A percentile compares a stretch with the other conserved stretches of the same genome.
These are phyloP conservation scores for Paramecium primaurelia DNA, from an alignment of 73 alveolate genomes.

Conservation along the genomic window DNA sequence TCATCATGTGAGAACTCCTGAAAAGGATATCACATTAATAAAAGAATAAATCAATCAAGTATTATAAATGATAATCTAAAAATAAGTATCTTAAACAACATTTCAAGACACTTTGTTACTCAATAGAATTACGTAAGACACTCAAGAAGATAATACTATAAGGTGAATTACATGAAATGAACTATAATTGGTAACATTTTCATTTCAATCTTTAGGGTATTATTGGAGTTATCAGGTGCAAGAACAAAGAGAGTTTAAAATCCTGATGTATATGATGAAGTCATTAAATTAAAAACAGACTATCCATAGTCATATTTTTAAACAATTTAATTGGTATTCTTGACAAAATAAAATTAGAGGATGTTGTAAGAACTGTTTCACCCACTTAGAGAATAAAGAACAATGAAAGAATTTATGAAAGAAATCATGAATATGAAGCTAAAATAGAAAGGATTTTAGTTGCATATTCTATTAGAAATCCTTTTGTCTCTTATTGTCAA, in stretches of 20 bases:
- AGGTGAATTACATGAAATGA: slow-evolving; percentile 48
- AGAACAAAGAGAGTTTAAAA: background rate
- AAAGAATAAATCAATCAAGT: background rate
- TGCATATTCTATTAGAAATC: slow-evolving; percentile 64
- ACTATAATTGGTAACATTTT: background rate
- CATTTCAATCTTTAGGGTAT: background rate
- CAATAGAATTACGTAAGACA: background rate
- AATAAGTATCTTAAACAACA: background rate
- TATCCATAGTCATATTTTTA: background rate
- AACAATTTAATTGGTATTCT: background rate
- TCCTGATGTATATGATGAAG: background rate
- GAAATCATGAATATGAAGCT: background rate
- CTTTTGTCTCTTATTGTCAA: slow-evolving; percentile 74
- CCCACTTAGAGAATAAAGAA: background rate
- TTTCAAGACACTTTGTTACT: background rate
- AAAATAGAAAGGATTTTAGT: slow-evolving; percentile 3
- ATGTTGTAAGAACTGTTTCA: slow-evolving; percentile 12
- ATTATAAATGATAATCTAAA: background rate
- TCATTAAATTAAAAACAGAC: background rate
- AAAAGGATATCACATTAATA: background rate
- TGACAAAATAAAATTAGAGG: background rate
- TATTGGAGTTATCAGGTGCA: slow-evolving; percentile 35
- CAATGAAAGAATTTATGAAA: background rate
- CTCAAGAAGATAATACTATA: background rate
- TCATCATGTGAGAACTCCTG: background rate